phyloP scores from a whole-genome alignment of 495 filamentous ascomycete species.

The Pseudomonodictys pantanalensis region DNA sequence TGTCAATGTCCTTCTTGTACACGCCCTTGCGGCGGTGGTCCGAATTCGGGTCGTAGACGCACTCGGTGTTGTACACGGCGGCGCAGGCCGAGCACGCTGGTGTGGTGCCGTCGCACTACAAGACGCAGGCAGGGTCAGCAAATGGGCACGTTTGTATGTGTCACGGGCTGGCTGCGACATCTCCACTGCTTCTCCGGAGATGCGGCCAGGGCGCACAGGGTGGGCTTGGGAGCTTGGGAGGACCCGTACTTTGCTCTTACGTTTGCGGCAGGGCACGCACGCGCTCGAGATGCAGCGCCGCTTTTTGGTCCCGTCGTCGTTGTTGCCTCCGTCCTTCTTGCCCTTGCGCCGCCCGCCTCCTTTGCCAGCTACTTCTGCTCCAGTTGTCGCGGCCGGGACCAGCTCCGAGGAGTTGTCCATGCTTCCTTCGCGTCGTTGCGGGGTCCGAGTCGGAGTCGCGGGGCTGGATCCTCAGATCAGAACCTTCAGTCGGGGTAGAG shows the following conservation, averaged over 20 bases:
- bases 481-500: neutral
- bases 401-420: constrained; percentile 9
- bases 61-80: constrained; percentile 90
- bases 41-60: constrained; percentile 91
- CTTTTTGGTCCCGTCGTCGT: constrained; percentile 51
- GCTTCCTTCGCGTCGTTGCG: neutral
- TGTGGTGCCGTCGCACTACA: constrained; percentile 82
- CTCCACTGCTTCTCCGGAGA: constrained; percentile 18
- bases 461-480: neutral
- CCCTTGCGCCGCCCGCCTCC: constrained; percentile 30
- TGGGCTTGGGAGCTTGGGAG: neutral
- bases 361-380: constrained; percentile 7
- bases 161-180: too few species aligned
- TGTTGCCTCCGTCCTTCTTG: constrained; percentile 25
- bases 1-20: constrained; percentile 91
- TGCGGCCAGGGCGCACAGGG: neutral
- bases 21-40: constrained; percentile 96
- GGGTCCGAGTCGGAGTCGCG: neutral
- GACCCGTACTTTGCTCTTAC: constrained; percentile 72
- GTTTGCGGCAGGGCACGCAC: constrained; percentile 84
- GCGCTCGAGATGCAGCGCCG: constrained; percentile 90
- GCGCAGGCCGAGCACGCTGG: constrained; percentile 93
- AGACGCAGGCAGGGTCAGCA: constrained; percentile 16
- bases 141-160: constrained; percentile 26
- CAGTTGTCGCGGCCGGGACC: neutral